Evolutionary conservation across 352 stramenopile genomes (phyloP).

Genomic region (Globisporangium solare): DNA sequence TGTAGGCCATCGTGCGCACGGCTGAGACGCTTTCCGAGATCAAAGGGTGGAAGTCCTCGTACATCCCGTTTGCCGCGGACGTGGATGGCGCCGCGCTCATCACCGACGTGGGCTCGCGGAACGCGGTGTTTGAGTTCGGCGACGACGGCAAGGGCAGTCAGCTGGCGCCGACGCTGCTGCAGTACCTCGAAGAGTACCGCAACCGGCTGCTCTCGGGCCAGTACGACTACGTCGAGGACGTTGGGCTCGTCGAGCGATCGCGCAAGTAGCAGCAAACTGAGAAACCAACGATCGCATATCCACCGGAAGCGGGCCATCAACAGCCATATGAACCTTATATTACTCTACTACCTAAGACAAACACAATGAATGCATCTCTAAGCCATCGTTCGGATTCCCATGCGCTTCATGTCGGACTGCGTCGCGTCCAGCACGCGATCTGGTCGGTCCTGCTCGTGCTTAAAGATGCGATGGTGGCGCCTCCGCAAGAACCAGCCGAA

Average conservation of each 20-base stretch:
- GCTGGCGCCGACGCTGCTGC: slow-evolving; percentile 45
- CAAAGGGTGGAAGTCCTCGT: slow-evolving; percentile 52
- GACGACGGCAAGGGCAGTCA: slow-evolving; percentile 56
- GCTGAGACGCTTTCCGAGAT: slow-evolving; percentile 38
- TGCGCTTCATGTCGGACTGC: slow-evolving; percentile 50
- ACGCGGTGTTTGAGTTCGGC: slow-evolving; percentile 63
- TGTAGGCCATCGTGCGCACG: slow-evolving; percentile 52
- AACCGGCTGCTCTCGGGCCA: slow-evolving; percentile 78
- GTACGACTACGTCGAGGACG: slow-evolving; percentile 80
- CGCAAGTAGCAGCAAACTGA: slow-evolving; percentile 31
- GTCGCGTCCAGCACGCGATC: slow-evolving; percentile 18
- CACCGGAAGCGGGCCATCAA: not conserved
- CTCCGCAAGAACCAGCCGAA: slow-evolving; percentile 60
- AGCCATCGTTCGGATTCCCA: slow-evolving; percentile 56
- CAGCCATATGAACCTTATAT: not conserved
- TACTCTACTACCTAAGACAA: no score
- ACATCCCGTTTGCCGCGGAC: slow-evolving; percentile 71
- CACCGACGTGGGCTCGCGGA: slow-evolving; percentile 39
- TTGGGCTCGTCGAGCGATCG: slow-evolving; percentile 75
- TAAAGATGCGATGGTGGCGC: slow-evolving; percentile 43
- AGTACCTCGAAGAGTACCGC: slow-evolving; percentile 76
- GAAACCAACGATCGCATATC: not conserved
- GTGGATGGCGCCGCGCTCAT: slow-evolving; percentile 64
- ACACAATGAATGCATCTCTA: slow-evolving; percentile 15
- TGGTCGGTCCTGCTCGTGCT: slow-evolving; percentile 15